Evolutionary conservation across 2,329 filamentous ascomycete genomes (phyloP).

Genomic region (Grosmannia huntii): DNA sequence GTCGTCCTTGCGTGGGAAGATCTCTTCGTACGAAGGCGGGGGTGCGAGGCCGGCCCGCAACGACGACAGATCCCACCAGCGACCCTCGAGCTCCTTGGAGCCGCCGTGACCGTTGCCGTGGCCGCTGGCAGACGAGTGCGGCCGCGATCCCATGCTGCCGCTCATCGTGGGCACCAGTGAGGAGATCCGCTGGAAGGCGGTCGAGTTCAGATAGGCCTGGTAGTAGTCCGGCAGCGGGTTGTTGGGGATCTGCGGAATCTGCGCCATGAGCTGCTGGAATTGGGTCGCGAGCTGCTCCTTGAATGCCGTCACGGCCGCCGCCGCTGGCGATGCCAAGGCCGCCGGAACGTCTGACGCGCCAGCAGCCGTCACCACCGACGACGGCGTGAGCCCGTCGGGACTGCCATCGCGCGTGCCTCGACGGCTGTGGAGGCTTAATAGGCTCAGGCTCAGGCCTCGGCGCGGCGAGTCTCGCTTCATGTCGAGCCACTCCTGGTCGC

Average conservation of each 20-base stretch:
- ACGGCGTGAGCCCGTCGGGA: conserved; percentile 8
- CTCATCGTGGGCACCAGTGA: conserved; percentile 57
- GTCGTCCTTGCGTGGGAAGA: conserved; percentile 37
- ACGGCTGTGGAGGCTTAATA: conserved; percentile 11
- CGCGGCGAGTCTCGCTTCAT: conserved; percentile 18
- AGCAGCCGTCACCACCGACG: background rate
- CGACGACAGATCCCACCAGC: conserved; percentile 53
- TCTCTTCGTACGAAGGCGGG: conserved; percentile 68
- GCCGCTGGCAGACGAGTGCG: conserved; percentile 33
- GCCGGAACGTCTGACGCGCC: conserved; percentile 19
- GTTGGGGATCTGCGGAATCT: conserved; percentile 27
- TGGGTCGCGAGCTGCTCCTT: conserved; percentile 63
- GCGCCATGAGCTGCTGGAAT: conserved; percentile 58
- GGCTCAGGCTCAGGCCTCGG: background rate
- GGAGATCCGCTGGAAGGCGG: conserved; percentile 58
- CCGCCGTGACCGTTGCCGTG: conserved; percentile 18
- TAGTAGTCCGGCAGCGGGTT: conserved; percentile 48
- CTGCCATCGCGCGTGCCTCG: conserved; percentile 11
- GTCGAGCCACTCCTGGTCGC: conserved; percentile 25
- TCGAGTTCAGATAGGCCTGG: conserved; percentile 48
- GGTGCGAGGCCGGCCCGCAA: conserved; percentile 34
- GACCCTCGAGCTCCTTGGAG: conserved; percentile 35
- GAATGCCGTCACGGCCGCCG: conserved; percentile 54
- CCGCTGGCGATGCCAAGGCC: conserved; percentile 39
- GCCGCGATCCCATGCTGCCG: conserved; percentile 24